Evolutionary conservation across 176 grass and related monocot genomes (phyloP).

Genomic region (Zoysia pacifica): DNA sequence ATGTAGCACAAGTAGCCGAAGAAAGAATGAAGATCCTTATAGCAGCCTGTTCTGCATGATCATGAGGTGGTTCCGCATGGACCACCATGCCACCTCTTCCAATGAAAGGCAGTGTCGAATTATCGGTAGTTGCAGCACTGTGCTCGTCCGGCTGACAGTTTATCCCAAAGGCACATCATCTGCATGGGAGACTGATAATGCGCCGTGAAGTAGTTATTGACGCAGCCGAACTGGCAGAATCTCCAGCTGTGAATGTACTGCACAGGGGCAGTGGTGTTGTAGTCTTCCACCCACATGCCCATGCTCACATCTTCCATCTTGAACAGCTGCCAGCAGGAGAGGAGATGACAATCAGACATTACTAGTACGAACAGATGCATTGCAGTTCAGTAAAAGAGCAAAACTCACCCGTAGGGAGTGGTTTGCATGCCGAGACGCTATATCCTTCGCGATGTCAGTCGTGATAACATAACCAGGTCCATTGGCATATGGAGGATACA

Average conservation of each 20-base stretch:
- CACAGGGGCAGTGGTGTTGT: conserved; percentile 50
- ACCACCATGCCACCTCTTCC: not conserved
- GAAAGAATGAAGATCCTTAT: not conserved
- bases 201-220: conserved; percentile 74
- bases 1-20: not conserved
- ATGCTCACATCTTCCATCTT: conserved; percentile 99
- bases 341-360: not conserved
- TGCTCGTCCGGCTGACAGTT: conserved; percentile 52
- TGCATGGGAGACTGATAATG: conserved; percentile 96
- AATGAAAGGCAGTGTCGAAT: not conserved
- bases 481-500: conserved; percentile 90
- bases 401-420: conserved; percentile 61
- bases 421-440: conserved; percentile 55
- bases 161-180: conserved; percentile 81
- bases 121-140: conserved; percentile 82
- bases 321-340: conserved; percentile 59
- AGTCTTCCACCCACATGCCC: conserved; percentile 97
- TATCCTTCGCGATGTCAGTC: conserved; percentile 56
- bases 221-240: conserved; percentile 84
- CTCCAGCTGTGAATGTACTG: conserved; percentile 89
- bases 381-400: not conserved
- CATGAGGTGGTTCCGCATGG: no score
- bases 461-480: conserved; percentile 90
- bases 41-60: not conserved
- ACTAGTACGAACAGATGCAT: not conserved